Evolutionary conservation across 2,329 filamentous ascomycete genomes (phyloP).

Genomic region (Trichoderma guizhouense): DNA sequence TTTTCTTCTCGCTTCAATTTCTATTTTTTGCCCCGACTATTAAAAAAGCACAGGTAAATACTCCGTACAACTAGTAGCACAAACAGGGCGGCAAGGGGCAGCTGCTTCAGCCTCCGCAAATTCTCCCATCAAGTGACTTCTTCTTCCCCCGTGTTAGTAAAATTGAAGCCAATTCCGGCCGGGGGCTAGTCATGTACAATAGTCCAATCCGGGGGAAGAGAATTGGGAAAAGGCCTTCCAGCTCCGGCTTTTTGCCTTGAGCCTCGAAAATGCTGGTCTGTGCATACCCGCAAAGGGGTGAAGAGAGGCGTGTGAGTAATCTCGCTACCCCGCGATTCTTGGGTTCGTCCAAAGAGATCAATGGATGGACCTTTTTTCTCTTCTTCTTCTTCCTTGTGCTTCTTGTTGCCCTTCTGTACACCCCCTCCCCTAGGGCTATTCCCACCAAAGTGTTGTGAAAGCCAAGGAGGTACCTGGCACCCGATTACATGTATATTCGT

Average conservation of each 20-base stretch:
- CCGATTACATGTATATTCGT: background rate
- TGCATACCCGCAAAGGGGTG: background rate
- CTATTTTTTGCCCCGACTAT: background rate
- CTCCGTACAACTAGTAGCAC: background rate
- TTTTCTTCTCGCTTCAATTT: background rate
- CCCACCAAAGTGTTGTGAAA: background rate
- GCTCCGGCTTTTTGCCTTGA: conserved; percentile 2
- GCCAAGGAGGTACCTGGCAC: background rate
- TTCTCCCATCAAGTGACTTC: background rate
- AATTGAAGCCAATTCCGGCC: background rate
- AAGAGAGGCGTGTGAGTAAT: background rate
- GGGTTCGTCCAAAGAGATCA: background rate
- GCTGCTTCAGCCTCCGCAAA: background rate
- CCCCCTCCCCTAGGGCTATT: background rate
- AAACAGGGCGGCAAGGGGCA: background rate
- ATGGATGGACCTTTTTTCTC: background rate
- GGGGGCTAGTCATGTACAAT: background rate
- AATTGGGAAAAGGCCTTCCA: background rate
- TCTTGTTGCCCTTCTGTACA: background rate
- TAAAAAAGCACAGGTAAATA: background rate
- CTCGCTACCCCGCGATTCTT: conserved; percentile 18
- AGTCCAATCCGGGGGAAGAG: background rate
- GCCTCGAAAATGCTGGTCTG: background rate
- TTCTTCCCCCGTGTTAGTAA: background rate
- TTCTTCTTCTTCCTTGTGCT: background rate